These are phyloP conservation scores for Pseudogymnoascus sp. DNA, from an alignment of 2,329 filamentous ascomycete species.

Conservation along the genomic window DNA sequence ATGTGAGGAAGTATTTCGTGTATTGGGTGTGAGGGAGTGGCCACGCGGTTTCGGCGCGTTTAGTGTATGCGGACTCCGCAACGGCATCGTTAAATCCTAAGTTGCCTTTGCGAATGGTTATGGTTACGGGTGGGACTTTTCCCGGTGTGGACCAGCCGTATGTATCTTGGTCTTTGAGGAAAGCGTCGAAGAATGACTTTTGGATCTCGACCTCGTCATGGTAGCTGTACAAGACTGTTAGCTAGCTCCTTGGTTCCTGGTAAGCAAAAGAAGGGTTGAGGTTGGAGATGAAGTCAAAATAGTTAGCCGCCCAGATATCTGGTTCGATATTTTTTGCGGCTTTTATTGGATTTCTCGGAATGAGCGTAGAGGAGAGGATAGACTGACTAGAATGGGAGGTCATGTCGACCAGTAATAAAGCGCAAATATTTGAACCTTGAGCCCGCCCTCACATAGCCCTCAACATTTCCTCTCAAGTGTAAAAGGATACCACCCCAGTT, in stretches of 20 bases:
- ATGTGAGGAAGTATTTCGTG: neutral
- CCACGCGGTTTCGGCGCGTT: neutral
- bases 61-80: neutral
- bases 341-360: neutral
- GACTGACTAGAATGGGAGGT: constrained; percentile 49
- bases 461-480: constrained; percentile 61
- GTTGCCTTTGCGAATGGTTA: constrained; percentile 58
- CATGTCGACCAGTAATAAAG: constrained; percentile 63
- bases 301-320: neutral
- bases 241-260: neutral
- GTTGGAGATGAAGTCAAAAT: neutral
- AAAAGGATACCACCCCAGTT: constrained; percentile 67
- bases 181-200: constrained; percentile 60
- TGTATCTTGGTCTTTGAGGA: constrained; percentile 59
- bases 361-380: neutral
- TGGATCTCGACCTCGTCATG: constrained; percentile 44
- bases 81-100: constrained; percentile 49
- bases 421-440: constrained; percentile 62
- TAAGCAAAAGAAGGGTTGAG: neutral
- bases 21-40: neutral
- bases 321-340: neutral
- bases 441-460: constrained; percentile 56
- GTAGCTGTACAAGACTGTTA: neutral
- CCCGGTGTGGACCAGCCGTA: constrained; percentile 53
- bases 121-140: constrained; percentile 50